phyloP scores from a whole-genome alignment of 1,284 basidiomycete genomes.

The Chondrostereum purpureum region DNA sequence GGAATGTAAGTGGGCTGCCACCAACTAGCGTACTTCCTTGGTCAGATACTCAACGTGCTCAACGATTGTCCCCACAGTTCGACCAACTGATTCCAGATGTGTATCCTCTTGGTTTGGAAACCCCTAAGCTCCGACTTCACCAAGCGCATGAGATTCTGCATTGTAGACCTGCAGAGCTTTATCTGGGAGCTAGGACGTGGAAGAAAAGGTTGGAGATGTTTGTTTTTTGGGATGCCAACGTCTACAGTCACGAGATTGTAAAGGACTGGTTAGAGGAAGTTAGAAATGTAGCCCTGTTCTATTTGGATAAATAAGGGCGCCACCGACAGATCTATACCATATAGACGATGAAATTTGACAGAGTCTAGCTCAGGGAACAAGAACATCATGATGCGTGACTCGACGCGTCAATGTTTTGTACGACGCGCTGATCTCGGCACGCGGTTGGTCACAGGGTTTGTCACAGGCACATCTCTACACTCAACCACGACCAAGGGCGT shows the following conservation, averaged over 20 bases:
- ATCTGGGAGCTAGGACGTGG: constrained; percentile 34
- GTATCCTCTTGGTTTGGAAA: constrained; percentile 21
- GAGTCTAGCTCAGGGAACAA: too few species aligned
- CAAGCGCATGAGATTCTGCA: constrained; percentile 24
- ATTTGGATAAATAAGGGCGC: constrained; percentile 26
- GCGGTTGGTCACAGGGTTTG: too few species aligned
- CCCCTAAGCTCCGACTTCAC: constrained; percentile 5
- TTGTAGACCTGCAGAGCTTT: constrained; percentile 40
- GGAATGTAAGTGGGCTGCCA: constrained; percentile 31
- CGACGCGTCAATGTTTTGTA: too few species aligned
- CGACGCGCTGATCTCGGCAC: too few species aligned
- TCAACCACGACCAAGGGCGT: too few species aligned
- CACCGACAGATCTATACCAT: too few species aligned
- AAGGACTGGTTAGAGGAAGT: constrained; percentile 39
- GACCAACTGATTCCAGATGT: constrained; percentile 27
- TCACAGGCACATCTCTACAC: too few species aligned
- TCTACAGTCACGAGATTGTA: constrained; percentile 29
- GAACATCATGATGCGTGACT: too few species aligned
- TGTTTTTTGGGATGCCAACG: constrained; percentile 35
- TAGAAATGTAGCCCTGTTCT: constrained; percentile 28
- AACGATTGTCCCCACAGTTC: constrained; percentile 22
- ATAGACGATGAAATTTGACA: too few species aligned
- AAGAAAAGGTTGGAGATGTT: constrained; percentile 25
- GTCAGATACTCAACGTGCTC: too few species aligned
- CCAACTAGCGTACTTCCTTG: neutral